Evolutionary conservation across 176 grass and related monocot genomes (phyloP).

Genomic region (Aegilops sharonensis): DNA sequence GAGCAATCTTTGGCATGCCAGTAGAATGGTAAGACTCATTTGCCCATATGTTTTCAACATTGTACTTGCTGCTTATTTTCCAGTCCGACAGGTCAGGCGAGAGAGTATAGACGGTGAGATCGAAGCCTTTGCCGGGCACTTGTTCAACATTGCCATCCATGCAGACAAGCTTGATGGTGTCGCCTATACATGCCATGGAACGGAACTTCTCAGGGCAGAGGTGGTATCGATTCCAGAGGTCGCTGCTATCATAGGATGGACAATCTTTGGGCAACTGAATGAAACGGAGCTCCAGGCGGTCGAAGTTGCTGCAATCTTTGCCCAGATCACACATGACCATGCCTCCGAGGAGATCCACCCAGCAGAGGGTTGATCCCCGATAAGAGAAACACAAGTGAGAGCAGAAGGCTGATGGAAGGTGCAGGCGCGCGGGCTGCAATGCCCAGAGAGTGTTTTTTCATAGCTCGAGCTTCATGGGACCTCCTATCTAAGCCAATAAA

Average conservation of each 20-base stretch:
- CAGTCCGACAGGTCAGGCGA: neutral
- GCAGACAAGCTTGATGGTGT: slow-evolving; percentile 2
- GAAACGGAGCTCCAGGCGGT: neutral
- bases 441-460: too few species aligned
- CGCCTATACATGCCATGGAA: neutral
- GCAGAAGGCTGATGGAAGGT: neutral
- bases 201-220: neutral
- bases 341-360: slow-evolving; percentile 16
- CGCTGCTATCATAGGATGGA: neutral
- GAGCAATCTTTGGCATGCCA: neutral
- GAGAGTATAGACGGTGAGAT: neutral
- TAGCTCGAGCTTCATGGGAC: too few species aligned
- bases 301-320: neutral
- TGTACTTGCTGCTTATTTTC: neutral
- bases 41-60: neutral
- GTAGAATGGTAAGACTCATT: neutral
- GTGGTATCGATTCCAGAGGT: neutral
- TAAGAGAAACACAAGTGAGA: neutral
- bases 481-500: too few species aligned
- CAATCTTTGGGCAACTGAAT: neutral
- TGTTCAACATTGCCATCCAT: neutral
- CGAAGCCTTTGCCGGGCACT: neutral
- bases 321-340: neutral
- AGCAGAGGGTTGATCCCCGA: neutral
- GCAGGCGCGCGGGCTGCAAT: neutral